Conservation (phyloP, 441 rosid species). For the Erodium moschatum region DNA sequence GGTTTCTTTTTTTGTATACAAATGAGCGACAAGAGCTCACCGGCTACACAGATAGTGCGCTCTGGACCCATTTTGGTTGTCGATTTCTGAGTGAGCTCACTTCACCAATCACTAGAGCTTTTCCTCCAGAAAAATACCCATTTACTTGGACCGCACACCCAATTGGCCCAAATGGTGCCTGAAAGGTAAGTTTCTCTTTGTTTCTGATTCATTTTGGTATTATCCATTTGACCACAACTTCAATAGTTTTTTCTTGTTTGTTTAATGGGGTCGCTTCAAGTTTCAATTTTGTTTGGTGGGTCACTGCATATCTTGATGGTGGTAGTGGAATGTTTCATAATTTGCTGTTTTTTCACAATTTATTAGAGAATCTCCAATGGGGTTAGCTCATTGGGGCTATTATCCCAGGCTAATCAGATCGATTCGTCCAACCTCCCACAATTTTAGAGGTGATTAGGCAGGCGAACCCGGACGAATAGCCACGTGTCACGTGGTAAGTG, state of each 20-base stretch:
- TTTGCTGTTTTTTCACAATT: slow-evolving; percentile 6
- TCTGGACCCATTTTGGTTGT: not conserved
- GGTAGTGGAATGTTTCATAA: slow-evolving; percentile 11
- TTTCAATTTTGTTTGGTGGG: slow-evolving; percentile 26
- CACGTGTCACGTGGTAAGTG: no score
- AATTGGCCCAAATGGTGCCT: slow-evolving; percentile 20
- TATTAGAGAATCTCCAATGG: not conserved
- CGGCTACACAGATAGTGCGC: not conserved
- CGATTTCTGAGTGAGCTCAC: not conserved
- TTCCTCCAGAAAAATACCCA: not conserved
- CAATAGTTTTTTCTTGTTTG: slow-evolving; percentile 12
- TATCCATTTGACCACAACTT: slow-evolving; percentile 35
- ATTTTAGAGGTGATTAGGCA: no score
- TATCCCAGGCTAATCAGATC: no score
- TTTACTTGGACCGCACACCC: slow-evolving; percentile 34
- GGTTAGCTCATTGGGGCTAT: no score
- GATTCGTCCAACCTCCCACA: no score
- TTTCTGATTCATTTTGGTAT: slow-evolving; percentile 13
- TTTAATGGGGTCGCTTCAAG: slow-evolving; percentile 16
- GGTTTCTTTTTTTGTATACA: not conserved
- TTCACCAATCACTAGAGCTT: not conserved
- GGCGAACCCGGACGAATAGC: no score
- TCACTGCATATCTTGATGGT: slow-evolving; percentile 26
- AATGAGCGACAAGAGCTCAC: not conserved
- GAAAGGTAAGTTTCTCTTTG: not conserved